Evolutionary conservation across 495 filamentous ascomycete genomes (phyloP), one percentile per base, ranked within the genome.

Genomic region (Podospora didyma): DNA sequence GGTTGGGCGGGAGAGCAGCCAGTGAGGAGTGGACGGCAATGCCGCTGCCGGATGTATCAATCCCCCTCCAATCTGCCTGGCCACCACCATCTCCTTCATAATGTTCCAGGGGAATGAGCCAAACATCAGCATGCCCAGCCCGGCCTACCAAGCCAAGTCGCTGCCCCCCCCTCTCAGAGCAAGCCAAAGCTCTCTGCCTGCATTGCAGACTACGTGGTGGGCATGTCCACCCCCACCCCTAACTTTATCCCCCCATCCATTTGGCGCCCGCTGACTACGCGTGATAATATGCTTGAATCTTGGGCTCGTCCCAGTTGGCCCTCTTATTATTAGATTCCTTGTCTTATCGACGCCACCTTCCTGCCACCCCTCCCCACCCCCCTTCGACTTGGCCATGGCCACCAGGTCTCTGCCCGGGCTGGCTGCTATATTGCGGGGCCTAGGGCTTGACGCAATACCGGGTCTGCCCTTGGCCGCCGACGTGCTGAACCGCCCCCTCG

Each of bases 401-500:
- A 58, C 49, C 16, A 37, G 19, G 11, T 51, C 60, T 1, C 45
- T 62, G 16, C 35, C 53, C 9, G 59, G 53, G 26, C 57, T 65
- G 22, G 57, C 58, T 48, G 59, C 48, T 14, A 34, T 60, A 2
- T 47, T 65, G 48, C 44, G 45, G 37, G 53, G 14, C 7, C 23
- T 65, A 9, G 60, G 56, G 16, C 52, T 60, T 10, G 61, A 45
- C 10, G 52, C 49, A 5, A 47, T 64, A 14, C 61, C 64, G 1
- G 31, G 41, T 17, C 59, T 62, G 26, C 37, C 52, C 1, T 42
- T 47, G 20, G 51, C 64, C 16, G 34, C 9, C 14, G 54, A 63
- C 37, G 28, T 61, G 1, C 49, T 63, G n/a, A 51, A 28, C 28
- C 51, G 47, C 19, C 61, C 61, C 5, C 51, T 68, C 47, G 65